These are phyloP conservation scores for Balakata baccata DNA, from an alignment of 345 rosid genomes.

Conservation along the genomic window DNA sequence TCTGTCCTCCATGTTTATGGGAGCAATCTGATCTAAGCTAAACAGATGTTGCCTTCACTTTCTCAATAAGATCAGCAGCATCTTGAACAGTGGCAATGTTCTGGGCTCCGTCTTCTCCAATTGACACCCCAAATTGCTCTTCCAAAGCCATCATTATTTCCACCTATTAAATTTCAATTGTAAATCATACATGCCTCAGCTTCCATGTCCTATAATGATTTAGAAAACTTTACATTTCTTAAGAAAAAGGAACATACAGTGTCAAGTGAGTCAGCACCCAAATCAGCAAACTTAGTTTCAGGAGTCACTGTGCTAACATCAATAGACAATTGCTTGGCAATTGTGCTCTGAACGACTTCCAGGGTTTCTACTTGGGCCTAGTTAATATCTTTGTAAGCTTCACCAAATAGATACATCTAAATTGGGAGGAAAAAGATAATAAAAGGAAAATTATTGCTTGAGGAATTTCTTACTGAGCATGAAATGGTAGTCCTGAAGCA, in stretches of 20 bases:
- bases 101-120: constrained; percentile 62
- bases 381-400: not conserved
- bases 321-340: constrained; percentile 59
- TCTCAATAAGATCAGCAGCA: constrained; percentile 60
- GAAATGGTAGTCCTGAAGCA: constrained; percentile 36
- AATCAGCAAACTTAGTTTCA: constrained; percentile 56
- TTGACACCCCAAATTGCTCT: constrained; percentile 54
- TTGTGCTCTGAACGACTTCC: constrained; percentile 49
- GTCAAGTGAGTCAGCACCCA: constrained; percentile 77
- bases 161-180: constrained; percentile 27
- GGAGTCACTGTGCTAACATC: constrained; percentile 53
- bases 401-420: not conserved
- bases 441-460: too few relatives aligned
- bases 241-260: constrained; percentile 38
- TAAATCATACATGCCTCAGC: not conserved
- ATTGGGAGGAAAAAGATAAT: too few relatives aligned
- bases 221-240: not conserved
- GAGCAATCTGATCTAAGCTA: not conserved
- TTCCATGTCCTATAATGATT: not conserved
- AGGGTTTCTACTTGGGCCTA: constrained; percentile 52
- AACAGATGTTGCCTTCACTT: constrained; percentile 40
- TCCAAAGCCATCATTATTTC: constrained; percentile 72
- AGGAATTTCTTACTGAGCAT: constrained; percentile 42
- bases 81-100: constrained; percentile 54
- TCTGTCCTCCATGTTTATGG: not conserved